These are phyloP conservation scores for Recurvomyces mirabilis DNA, from an alignment of 495 filamentous ascomycete species.

Conservation along the genomic window DNA sequence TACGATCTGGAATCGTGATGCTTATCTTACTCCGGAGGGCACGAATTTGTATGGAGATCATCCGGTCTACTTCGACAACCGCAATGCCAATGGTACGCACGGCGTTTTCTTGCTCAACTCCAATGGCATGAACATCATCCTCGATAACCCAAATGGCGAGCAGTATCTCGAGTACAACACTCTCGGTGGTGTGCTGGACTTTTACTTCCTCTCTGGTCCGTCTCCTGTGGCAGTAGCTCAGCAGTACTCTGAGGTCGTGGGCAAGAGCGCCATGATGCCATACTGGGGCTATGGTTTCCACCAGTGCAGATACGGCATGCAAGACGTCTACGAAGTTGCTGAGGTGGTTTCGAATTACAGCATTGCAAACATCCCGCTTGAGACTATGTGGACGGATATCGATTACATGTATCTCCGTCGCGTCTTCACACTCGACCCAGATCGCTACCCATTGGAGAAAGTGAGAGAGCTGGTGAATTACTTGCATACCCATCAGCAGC, in stretches of 20 bases:
- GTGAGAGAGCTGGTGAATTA: constrained; percentile 60
- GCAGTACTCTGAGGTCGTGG: constrained; percentile 64
- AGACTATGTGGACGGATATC: constrained; percentile 53
- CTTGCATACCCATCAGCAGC: constrained; percentile 62
- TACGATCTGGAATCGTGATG: constrained; percentile 70
- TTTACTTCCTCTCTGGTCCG: constrained; percentile 73
- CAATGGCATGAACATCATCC: constrained; percentile 81
- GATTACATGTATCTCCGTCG: constrained; percentile 34
- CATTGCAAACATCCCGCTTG: constrained; percentile 61
- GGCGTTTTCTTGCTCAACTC: constrained; percentile 75
- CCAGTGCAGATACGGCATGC: constrained; percentile 68
- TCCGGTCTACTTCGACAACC: constrained; percentile 75
- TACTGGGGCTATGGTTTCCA: constrained; percentile 83
- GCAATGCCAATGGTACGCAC: constrained; percentile 54
- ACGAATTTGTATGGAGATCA: constrained; percentile 78
- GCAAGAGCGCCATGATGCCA: constrained; percentile 63
- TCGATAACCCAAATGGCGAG: constrained; percentile 49
- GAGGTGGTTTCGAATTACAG: constrained; percentile 75
- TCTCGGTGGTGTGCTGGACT: constrained; percentile 69
- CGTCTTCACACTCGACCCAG: constrained; percentile 65
- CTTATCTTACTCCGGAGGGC: constrained; percentile 52
- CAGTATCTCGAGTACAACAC: constrained; percentile 81
- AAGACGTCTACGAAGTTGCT: constrained; percentile 64
- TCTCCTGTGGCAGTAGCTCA: constrained; percentile 56
- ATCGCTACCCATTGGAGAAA: constrained; percentile 55